Conservation (phyloP, 2,329 filamentous ascomycete genomes). For the Plectosphaerella plurivora region DNA sequence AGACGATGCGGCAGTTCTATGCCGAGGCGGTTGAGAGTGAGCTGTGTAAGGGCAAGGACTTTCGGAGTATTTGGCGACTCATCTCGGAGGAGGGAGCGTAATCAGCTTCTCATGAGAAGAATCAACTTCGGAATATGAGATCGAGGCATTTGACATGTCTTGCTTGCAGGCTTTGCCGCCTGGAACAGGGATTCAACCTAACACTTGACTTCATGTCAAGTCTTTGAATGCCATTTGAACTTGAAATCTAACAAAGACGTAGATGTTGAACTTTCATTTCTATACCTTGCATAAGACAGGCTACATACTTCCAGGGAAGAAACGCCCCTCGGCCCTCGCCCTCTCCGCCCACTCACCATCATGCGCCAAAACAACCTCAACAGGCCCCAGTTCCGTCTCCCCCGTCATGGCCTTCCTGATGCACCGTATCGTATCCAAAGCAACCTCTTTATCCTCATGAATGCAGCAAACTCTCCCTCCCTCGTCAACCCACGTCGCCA, state of each 20-base stretch:
- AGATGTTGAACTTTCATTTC: no score
- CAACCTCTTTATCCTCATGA: not conserved
- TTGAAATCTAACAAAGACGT: no score
- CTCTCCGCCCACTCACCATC: not conserved
- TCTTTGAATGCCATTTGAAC: no score
- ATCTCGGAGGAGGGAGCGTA: not conserved
- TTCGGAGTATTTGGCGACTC: not conserved
- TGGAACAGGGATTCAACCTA: no score
- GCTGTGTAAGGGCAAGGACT: not conserved
- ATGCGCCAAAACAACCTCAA: not conserved
- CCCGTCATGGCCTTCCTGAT: not conserved
- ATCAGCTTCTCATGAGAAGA: no score
- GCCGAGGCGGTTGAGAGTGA: not conserved
- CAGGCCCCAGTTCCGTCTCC: not conserved
- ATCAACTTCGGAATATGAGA: no score
- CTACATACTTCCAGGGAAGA: not conserved
- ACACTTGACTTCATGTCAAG: no score
- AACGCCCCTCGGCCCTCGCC: not conserved
- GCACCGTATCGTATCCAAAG: not conserved
- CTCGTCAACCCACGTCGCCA: slow-evolving; percentile 1
- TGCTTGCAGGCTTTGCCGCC: no score
- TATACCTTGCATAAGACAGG: no score
- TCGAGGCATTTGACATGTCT: no score
- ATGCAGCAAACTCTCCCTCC: not conserved
- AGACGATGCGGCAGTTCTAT: not conserved